These are phyloP conservation scores for Malania oleifera DNA, from an alignment of 164 flowering plant species.

Conservation along the genomic window DNA sequence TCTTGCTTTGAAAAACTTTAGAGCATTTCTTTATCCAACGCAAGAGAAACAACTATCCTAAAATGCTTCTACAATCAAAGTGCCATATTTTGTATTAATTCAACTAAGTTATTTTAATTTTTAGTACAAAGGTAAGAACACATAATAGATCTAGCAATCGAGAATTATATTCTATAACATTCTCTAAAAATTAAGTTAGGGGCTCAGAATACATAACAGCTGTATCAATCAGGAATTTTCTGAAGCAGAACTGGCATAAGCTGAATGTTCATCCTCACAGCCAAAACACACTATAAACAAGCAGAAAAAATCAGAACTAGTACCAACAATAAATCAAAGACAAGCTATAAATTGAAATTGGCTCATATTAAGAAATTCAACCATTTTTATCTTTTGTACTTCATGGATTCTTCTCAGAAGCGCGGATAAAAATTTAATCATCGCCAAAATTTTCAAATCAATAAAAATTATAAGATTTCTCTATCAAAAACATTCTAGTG, in stretches of 20 bases:
- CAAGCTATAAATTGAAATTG: constrained; percentile 9
- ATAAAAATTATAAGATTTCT: neutral
- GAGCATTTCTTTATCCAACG: no score
- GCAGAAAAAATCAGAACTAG: neutral
- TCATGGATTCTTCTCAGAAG: constrained; percentile 80
- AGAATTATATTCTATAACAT: no score
- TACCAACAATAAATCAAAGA: neutral
- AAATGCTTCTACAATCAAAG: no score
- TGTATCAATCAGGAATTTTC: constrained; percentile 77
- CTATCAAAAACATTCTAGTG: no score
- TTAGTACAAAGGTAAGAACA: no score
- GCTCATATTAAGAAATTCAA: constrained; percentile 98
- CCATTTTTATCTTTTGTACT: constrained; percentile 52
- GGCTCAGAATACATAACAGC: constrained; percentile 71
- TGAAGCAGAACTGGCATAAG: constrained; percentile 99
- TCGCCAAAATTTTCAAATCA: constrained; percentile 45
- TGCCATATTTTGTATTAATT: no score
- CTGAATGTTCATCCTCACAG: constrained; percentile 60
- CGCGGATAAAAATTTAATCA: constrained; percentile 80
- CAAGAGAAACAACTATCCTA: no score
- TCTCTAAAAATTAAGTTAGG: no score
- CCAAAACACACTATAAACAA: constrained; percentile 15
- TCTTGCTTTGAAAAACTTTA: no score
- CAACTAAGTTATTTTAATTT: no score
- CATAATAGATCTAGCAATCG: no score